Percentiles rank a stretch among this genome's conserved stretches.
Evolutionary conservation across 2,329 filamentous ascomycete species (phyloP).

Genomic region (Pseudofabraea citricarpa): DNA sequence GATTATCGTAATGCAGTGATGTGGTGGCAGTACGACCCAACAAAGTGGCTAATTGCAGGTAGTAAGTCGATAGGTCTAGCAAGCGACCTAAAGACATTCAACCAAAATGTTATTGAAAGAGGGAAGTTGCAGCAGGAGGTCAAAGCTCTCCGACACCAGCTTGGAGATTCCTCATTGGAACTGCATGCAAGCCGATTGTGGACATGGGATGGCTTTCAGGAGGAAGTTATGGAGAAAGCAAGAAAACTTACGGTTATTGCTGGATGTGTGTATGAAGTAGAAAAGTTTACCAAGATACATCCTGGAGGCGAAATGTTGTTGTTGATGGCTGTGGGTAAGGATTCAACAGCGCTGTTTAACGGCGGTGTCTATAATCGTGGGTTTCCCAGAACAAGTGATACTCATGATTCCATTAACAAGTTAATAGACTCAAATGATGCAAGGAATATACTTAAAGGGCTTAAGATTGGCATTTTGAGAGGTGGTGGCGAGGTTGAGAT

Average conservation of each 20-base stretch:
- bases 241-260: background rate
- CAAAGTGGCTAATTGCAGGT: slow-evolving; percentile 58
- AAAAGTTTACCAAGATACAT: slow-evolving; percentile 38
- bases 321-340: slow-evolving; percentile 58
- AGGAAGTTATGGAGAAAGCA: background rate
- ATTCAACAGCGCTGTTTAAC: slow-evolving; percentile 66
- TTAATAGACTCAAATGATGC: background rate
- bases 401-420: too few relatives aligned
- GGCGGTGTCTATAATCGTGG: slow-evolving; percentile 51
- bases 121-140: slow-evolving; percentile 65
- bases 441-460: background rate
- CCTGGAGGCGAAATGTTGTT: slow-evolving; percentile 65
- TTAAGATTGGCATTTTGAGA: background rate
- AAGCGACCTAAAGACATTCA: slow-evolving; percentile 64
- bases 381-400: background rate
- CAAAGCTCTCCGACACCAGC: slow-evolving; percentile 44
- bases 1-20: slow-evolving; percentile 68
- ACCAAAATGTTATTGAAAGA: slow-evolving; percentile 64
- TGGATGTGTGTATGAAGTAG: background rate
- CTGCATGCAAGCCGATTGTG: background rate
- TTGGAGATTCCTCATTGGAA: slow-evolving; percentile 35
- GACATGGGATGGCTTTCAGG: background rate
- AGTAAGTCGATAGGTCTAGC: slow-evolving; percentile 56
- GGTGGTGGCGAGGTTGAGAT: background rate
- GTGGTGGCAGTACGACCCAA: slow-evolving; percentile 68